Evolutionary conservation across 2,329 filamentous ascomycete species (phyloP).

Genomic region (Paradendryphiella salina): DNA sequence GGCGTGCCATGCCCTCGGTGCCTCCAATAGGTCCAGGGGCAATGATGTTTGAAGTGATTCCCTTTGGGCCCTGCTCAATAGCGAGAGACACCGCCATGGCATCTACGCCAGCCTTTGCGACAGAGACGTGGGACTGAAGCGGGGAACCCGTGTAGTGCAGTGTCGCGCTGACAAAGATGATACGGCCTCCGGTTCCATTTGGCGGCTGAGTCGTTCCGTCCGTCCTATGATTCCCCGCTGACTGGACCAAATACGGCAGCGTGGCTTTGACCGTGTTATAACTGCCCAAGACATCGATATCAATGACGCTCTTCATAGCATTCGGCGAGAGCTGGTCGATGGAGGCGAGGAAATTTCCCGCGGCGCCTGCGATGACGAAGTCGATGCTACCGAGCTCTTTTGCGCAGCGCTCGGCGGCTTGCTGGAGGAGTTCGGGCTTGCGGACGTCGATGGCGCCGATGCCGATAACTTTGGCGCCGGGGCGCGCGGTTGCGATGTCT

Average conservation of each 20-base stretch:
- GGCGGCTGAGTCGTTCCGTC: conserved; percentile 57
- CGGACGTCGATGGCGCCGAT: conserved; percentile 75
- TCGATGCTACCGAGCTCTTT: conserved; percentile 86
- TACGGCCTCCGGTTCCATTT: conserved; percentile 71
- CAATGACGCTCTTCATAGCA: conserved; percentile 92
- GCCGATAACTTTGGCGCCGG: conserved; percentile 81
- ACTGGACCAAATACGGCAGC: conserved; percentile 76
- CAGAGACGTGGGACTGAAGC: conserved; percentile 85
- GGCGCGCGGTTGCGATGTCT: conserved; percentile 78
- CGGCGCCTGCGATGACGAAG: conserved; percentile 91
- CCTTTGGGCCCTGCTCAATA: conserved; percentile 86
- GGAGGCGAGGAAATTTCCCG: conserved; percentile 91
- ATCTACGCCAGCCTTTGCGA: conserved; percentile 90
- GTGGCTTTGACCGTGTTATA: conserved; percentile 96
- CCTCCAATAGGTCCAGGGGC: conserved; percentile 82
- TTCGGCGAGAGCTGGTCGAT: conserved; percentile 81
- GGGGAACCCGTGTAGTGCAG: conserved; percentile 88
- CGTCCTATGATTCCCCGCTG: conserved; percentile 65
- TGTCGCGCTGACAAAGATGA: conserved; percentile 87
- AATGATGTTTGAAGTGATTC: conserved; percentile 85
- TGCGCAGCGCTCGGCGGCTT: conserved; percentile 77
- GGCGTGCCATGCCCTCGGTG: conserved; percentile 66
- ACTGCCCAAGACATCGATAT: conserved; percentile 91
- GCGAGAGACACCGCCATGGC: conserved; percentile 77
- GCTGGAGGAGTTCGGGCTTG: conserved; percentile 66